Base-by-base conservation (phyloP, 2,329 filamentous ascomycete species). In the Exserohilum turcica region DNA sequence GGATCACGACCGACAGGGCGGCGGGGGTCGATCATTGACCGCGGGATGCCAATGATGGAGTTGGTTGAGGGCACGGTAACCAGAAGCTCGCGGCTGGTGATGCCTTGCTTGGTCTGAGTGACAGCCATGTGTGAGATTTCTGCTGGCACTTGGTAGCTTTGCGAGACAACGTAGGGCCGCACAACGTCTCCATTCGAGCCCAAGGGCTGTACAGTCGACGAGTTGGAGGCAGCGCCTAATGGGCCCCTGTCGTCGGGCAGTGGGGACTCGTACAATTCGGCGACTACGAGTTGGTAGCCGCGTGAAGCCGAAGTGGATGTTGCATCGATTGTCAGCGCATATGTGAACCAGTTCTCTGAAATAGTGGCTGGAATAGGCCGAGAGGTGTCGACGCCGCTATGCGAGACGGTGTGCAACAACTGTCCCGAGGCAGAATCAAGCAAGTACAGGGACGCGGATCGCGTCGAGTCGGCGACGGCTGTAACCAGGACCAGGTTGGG, bases 321-420 rank as follows among this genome's bases (percentile, higher is more conserved):
- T 19, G 81, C 77, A 56, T 86, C 83, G 6, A 76, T 65, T 1
- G 81, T 78, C 74, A 92, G 90, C 6, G 91, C 89, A 78, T 96
- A 97, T 6, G 87, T 83, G 68, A 95, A 92, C 92, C 93, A 97
- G 76, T 99, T 97, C 79, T 99, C 94, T 0, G 92, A 89, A 46
- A 97, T 81, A 21, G 86, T 84, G 36, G 92, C 91, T 18, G 89
- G 81, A 55, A 96, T 88, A 0, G 87, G 83, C 69, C 92, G 88
- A 42, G 77, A 79, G 1, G 84, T 80, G 68, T 97, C 92, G 29
- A 96, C 86, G 3, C 88, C 88, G 5, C 82, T 75, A 69, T 96
- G 87, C 0, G 80, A 84, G 39, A 85, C 82, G 1, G 90, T 86
- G 60, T 91, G 82, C 2, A 99, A 81, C 16, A 96, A 76, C 56